Evolutionary conservation across 768 basidiomycete genomes (phyloP), one percentile per base, ranked within the genome.

Genomic region (Suillus subaureus): DNA sequence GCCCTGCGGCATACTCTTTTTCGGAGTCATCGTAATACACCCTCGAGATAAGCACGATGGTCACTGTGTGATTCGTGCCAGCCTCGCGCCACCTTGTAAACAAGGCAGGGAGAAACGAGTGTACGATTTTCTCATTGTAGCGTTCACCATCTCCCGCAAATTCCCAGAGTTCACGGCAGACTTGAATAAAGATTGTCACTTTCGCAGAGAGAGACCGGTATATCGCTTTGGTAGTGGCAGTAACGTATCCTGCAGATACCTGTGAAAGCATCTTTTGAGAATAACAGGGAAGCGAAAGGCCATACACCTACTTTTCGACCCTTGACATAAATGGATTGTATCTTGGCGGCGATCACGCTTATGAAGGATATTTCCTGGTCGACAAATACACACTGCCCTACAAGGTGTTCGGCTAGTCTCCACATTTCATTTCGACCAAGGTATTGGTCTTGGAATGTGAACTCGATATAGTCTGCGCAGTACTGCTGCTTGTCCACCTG

Each of bases 391-490:
- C 93, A 96, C 70, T 89, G 89, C 11, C 89, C 90, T 33, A 89
- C 88, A 18, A 98, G 83, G 61, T 89, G 84, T 74, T 91, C 89
- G n/a, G 89, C 89, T 9, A 98, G 82, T 57, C 95, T 83, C 94
- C 96, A 98, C 95, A 97, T 97, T 70, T 98, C 97, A 67, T 92
- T 94, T 55, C 97, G 87, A 18, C 96, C 97, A 18, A 98, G 83
- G 74, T 98, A 98, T 73, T 97, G 95, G 74, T 97, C 96, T 68
- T 93, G 92, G 73, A 99, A 99, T 55, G 89, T 88, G 64, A 99
- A 85, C 72, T 99, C 97, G 60, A 99, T 84, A 72, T 89, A 90
- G 66, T 92, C 89, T 1, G 92, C 93, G 31, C 80, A 84, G 66
- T 86, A 84, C 43, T 79, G 77, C 8, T 82, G 79, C 69, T 83